Evolutionary conservation across 2,329 filamentous ascomycete genomes (phyloP).

Genomic region (Pseudocercospora pini-densiflorae): DNA sequence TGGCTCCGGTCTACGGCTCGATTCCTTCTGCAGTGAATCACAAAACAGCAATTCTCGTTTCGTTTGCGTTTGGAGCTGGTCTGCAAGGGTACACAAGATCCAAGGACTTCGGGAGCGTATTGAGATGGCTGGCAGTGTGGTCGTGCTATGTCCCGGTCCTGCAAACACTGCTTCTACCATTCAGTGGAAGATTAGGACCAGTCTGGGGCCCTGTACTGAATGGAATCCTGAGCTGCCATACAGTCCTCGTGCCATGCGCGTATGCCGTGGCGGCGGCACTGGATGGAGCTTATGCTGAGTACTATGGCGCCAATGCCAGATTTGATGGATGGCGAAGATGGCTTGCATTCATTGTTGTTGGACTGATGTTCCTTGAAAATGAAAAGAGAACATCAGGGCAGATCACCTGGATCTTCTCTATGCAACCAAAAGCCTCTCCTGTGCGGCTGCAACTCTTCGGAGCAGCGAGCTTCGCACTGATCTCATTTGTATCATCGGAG

Average conservation of each 20-base stretch:
- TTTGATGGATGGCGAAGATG: background rate
- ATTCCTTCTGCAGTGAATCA: slow-evolving; percentile 79
- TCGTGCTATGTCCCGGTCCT: slow-evolving; percentile 75
- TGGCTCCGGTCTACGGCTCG: slow-evolving; percentile 87
- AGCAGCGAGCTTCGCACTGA: slow-evolving; percentile 60
- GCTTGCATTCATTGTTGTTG: background rate
- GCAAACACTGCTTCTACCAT: slow-evolving; percentile 72
- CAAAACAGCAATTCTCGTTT: slow-evolving; percentile 64
- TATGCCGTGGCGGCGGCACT: slow-evolving; percentile 40
- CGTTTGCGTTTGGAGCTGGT: slow-evolving; percentile 45
- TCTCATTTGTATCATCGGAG: slow-evolving; percentile 12
- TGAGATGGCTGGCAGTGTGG: slow-evolving; percentile 57
- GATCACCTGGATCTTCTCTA: slow-evolving; percentile 1
- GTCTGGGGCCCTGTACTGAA: slow-evolving; percentile 75
- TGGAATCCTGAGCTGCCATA: slow-evolving; percentile 72
- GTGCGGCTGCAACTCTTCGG: slow-evolving; percentile 73
- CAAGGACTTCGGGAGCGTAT: background rate
- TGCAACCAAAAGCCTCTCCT: slow-evolving; percentile 43
- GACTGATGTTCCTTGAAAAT: background rate
- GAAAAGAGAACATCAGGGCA: background rate
- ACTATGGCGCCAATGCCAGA: slow-evolving; percentile 50
- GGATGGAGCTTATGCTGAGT: background rate
- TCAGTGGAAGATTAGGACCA: slow-evolving; percentile 69
- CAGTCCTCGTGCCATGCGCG: slow-evolving; percentile 46
- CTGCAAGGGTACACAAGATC: background rate